phyloP scores from a whole-genome alignment of 2,329 filamentous ascomycete species.

The Byssothecium circinans region DNA sequence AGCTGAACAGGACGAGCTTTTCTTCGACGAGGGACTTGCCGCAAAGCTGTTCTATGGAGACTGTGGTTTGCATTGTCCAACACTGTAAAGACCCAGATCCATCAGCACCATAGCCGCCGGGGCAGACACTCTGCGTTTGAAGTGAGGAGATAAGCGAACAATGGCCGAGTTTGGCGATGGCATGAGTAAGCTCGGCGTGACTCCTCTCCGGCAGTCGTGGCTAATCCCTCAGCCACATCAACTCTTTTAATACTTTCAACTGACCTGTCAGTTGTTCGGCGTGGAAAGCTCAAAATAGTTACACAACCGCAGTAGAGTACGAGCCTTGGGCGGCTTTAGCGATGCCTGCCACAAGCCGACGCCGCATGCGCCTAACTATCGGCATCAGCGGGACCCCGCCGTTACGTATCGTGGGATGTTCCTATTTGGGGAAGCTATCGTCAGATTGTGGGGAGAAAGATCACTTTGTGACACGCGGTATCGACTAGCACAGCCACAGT shows the following conservation, averaged over 20 bases:
- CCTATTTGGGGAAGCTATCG: background rate
- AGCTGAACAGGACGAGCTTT: no score
- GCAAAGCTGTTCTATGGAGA: no score
- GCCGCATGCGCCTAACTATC: constrained; percentile 2
- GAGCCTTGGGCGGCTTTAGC: background rate
- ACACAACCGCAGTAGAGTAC: background rate
- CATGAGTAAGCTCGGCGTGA: constrained; percentile 9
- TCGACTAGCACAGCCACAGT: constrained; percentile 17
- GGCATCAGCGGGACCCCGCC: background rate
- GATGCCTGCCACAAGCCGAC: background rate
- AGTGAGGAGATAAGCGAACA: background rate
- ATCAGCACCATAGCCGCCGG: no score
- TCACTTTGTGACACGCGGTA: no score
- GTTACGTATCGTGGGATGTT: background rate
- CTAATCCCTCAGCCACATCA: no score
- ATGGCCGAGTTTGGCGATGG: background rate
- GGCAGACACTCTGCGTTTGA: background rate
- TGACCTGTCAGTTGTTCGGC: background rate
- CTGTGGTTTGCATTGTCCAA: no score
- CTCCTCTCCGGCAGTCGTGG: background rate
- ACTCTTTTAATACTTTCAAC: no score
- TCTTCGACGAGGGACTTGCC: no score
- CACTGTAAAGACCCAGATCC: no score
- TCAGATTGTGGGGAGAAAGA: background rate
- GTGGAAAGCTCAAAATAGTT: background rate